phyloP scores from a whole-genome alignment of 352 stramenopile genomes.

The Globisporangium paddicum region DNA sequence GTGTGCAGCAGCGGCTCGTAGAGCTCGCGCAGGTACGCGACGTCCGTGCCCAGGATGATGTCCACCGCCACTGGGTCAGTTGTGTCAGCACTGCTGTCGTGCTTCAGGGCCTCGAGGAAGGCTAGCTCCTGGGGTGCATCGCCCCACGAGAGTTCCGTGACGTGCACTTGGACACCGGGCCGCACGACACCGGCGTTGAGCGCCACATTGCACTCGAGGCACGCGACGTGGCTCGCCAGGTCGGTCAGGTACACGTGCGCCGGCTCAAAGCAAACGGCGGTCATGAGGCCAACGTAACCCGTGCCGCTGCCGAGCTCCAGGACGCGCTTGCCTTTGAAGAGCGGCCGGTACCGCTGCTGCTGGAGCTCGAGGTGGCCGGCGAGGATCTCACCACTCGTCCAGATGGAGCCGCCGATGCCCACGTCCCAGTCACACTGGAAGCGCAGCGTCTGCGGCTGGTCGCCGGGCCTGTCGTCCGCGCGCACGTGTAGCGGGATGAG shows the following conservation, averaged over 20 bases:
- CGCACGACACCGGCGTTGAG: conserved; percentile 31
- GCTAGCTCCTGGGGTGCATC: conserved; percentile 31
- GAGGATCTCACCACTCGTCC: conserved; percentile 77
- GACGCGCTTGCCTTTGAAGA: conserved; percentile 59
- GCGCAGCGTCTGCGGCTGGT: conserved; percentile 29
- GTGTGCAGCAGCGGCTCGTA: conserved; percentile 74
- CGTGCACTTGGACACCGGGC: conserved; percentile 37
- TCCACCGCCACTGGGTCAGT: conserved; percentile 24
- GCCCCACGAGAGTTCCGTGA: conserved; percentile 60
- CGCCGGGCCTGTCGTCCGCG: conserved; percentile 24
- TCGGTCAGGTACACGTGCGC: conserved; percentile 63
- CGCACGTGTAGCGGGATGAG: conserved; percentile 45
- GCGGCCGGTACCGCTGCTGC: conserved; percentile 31
- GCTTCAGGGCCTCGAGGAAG: conserved; percentile 20
- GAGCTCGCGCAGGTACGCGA: conserved; percentile 69
- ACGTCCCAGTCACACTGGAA: conserved; percentile 80
- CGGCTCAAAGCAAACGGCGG: conserved; percentile 55
- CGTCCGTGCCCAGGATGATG: conserved; percentile 77
- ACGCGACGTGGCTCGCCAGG: conserved; percentile 47
- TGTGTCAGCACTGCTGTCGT: not conserved
- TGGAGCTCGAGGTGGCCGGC: conserved; percentile 55
- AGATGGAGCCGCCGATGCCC: conserved; percentile 79
- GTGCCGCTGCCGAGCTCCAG: conserved; percentile 79
- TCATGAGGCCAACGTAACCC: conserved; percentile 66
- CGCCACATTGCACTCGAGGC: conserved; percentile 55